Conservation (phyloP, 2,329 filamentous ascomycete species). For the Calonectria crousiana region DNA sequence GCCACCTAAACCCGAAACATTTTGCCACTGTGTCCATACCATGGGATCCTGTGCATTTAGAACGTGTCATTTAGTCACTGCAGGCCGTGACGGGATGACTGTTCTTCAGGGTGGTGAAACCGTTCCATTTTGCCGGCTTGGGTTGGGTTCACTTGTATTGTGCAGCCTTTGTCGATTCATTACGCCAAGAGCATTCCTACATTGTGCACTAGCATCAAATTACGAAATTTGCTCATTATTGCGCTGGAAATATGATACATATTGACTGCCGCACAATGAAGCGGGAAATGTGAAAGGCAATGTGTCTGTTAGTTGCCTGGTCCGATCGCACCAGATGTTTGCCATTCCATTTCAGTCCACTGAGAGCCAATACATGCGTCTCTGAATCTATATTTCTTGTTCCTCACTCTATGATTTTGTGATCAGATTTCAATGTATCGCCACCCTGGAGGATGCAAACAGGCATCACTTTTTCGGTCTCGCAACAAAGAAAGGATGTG, state of each 20-base stretch:
- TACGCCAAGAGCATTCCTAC: neutral
- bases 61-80: no score
- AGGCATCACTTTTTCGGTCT: neutral
- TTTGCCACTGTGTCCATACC: neutral
- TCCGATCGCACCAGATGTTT: neutral
- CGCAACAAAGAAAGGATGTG: neutral
- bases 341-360: neutral
- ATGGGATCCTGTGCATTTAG: neutral
- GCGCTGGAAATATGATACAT: neutral
- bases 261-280: no score
- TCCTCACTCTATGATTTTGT: neutral
- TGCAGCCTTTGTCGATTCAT: neutral
- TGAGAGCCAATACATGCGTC: neutral
- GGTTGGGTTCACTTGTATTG: no score
- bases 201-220: neutral
- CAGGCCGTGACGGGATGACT: neutral
- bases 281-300: neutral
- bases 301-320: neutral
- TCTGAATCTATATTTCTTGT: neutral
- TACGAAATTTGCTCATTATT: no score
- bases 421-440: neutral
- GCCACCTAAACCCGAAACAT: neutral
- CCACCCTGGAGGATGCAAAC: neutral
- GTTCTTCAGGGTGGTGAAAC: neutral
- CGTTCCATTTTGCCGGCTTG: neutral